Percentiles rank a stretch among this genome's conserved stretches.
phyloP scores from a whole-genome alignment of 257 asterid species.

The Jasminum sambac region DNA sequence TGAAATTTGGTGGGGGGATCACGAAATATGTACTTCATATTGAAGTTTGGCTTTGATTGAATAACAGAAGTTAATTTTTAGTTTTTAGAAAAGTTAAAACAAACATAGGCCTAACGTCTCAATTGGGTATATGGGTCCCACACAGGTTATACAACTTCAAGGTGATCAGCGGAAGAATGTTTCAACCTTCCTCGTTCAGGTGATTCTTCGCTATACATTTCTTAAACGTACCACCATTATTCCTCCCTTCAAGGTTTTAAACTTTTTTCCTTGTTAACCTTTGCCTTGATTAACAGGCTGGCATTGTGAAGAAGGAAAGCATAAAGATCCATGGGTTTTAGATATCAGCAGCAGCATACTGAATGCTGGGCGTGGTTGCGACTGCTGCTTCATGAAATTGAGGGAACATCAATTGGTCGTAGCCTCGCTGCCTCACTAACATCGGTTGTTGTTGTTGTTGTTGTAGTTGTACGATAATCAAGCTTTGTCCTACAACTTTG shows the following conservation, averaged over 20 bases:
- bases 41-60: no score
- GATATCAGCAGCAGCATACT: conserved; percentile 15
- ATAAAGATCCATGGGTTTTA: conserved; percentile 84
- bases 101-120: not conserved
- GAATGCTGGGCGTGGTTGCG: conserved; percentile 11
- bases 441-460: not conserved
- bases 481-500: not conserved
- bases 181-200: conserved; percentile 58
- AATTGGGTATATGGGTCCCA: not conserved
- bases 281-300: conserved; percentile 45
- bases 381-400: not conserved
- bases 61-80: no score
- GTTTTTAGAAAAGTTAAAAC: no score
- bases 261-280: not conserved
- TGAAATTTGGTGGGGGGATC: no score
- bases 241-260: not conserved
- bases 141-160: conserved; percentile 58
- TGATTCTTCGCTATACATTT: conserved; percentile 2
- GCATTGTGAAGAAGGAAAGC: conserved; percentile 77
- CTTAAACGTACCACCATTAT: not conserved
- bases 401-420: not conserved
- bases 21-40: no score
- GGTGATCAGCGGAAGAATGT: conserved; percentile 67
- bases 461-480: not conserved
- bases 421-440: not conserved